Conservation (phyloP, 2,329 filamentous ascomycete genomes). For the Chaetomium sp. region DNA sequence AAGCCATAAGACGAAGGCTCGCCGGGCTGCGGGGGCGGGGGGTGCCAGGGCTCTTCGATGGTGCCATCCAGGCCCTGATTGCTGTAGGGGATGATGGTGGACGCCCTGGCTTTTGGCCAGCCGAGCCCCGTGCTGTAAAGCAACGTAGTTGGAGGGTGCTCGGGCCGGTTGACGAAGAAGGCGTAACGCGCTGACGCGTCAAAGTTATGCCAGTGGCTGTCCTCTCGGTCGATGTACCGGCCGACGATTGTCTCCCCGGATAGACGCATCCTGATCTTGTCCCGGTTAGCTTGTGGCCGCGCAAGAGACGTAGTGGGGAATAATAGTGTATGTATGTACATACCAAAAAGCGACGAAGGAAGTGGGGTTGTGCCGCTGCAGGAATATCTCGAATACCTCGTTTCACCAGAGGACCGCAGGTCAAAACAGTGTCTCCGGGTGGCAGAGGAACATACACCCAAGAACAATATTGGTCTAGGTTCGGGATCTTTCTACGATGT, state of each 20-base stretch:
- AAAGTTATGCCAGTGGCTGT: neutral
- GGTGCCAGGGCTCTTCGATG: neutral
- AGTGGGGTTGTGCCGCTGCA: neutral
- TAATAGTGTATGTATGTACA: too few species aligned
- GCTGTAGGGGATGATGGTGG: neutral
- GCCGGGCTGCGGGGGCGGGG: too few species aligned
- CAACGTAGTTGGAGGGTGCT: neutral
- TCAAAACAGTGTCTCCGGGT: neutral
- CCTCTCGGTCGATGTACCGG: neutral
- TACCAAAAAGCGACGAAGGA: neutral
- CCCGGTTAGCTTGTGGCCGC: neutral
- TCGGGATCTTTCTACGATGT: neutral
- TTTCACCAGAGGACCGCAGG: neutral
- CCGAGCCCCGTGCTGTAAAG: neutral
- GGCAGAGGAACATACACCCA: neutral
- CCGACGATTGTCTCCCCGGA: neutral
- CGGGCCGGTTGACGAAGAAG: neutral
- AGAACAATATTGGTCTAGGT: neutral
- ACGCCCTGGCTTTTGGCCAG: neutral
- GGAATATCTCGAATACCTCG: neutral
- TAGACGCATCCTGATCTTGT: neutral
- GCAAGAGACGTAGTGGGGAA: neutral
- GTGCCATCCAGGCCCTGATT: neutral
- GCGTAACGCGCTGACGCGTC: neutral
- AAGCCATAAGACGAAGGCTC: neutral